phyloP scores from a whole-genome alignment of 768 basidiomycete genomes.

The Hydnomerulius pinastri region DNA sequence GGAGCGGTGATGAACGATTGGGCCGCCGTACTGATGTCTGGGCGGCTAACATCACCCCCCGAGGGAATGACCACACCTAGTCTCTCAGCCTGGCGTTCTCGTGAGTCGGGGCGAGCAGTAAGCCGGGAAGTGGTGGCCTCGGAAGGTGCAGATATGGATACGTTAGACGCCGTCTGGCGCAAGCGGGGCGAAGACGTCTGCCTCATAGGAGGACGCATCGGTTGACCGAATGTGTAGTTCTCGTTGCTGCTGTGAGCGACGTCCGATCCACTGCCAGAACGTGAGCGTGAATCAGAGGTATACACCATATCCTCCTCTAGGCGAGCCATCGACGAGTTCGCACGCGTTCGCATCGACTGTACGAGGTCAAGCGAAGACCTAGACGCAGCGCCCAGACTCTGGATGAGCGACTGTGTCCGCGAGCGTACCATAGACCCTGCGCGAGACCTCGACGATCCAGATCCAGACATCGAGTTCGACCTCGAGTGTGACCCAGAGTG shows the following conservation, averaged over 20 bases:
- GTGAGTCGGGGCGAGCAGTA: constrained; percentile 18
- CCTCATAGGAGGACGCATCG: constrained; percentile 38
- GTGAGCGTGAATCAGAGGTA: constrained; percentile 36
- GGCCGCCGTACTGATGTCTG: constrained; percentile 69
- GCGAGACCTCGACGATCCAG: constrained; percentile 39
- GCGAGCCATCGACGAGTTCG: constrained; percentile 70
- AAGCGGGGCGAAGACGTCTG: constrained; percentile 18
- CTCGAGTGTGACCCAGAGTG: constrained; percentile 37
- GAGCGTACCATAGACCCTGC: constrained; percentile 59
- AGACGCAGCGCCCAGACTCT: constrained; percentile 61
- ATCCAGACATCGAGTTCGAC: constrained; percentile 26
- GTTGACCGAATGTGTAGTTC: constrained; percentile 76
- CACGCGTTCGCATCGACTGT: constrained; percentile 49
- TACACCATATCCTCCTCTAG: constrained; percentile 55
- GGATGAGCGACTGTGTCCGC: constrained; percentile 66
- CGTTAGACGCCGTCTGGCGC: constrained; percentile 16
- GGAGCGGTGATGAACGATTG: constrained; percentile 71
- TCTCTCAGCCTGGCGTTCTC: constrained; percentile 21
- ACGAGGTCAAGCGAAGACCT: constrained; percentile 62
- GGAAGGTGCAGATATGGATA: constrained; percentile 28
- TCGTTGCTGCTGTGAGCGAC: constrained; percentile 54
- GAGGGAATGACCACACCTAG: constrained; percentile 27
- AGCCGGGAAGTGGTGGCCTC: constrained; percentile 25
- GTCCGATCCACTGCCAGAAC: constrained; percentile 51
- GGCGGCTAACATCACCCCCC: constrained; percentile 41